Conservation (phyloP, 2,329 filamentous ascomycete genomes). For the Lachnellula subtilissima region DNA sequence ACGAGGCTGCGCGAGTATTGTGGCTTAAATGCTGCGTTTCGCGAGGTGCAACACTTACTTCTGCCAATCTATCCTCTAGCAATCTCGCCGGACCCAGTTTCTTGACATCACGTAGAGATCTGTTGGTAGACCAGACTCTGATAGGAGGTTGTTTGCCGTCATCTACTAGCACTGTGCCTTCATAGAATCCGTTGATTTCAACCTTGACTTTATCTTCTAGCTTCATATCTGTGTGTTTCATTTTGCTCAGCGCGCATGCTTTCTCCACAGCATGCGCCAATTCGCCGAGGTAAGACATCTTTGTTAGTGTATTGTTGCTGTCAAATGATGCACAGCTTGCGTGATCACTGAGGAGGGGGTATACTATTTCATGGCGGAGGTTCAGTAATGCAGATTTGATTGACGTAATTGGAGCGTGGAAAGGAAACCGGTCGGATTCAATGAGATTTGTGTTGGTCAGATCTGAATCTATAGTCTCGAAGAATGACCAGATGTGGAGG, state of each 20-base stretch:
- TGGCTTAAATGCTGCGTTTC: neutral
- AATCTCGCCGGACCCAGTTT: neutral
- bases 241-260: slow-evolving; percentile 4
- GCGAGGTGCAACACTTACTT: neutral
- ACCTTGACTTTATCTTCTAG: slow-evolving; percentile 2
- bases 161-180: neutral
- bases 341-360: slow-evolving; percentile 7
- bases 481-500: slow-evolving; percentile 7
- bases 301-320: slow-evolving; percentile 1
- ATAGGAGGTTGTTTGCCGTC: neutral
- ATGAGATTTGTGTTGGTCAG: slow-evolving; percentile 3
- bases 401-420: slow-evolving; percentile 11
- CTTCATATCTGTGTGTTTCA: slow-evolving; percentile 2
- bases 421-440: slow-evolving; percentile 2
- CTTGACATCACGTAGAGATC: neutral
- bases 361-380: slow-evolving; percentile 8
- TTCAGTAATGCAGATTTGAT: slow-evolving; percentile 10
- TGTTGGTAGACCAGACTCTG: slow-evolving; percentile 7
- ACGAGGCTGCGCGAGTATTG: slow-evolving; percentile 1
- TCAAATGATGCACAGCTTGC: slow-evolving; percentile 4
- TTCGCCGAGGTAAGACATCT: slow-evolving; percentile 1
- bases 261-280: slow-evolving; percentile 3
- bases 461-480: slow-evolving; percentile 9
- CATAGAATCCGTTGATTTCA: slow-evolving; percentile 6
- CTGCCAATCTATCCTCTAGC: slow-evolving; percentile 4